These are phyloP conservation scores for Groenewaldozyma salmanticensis DNA, from an alignment of 805 yeast species.

Conservation along the genomic window DNA sequence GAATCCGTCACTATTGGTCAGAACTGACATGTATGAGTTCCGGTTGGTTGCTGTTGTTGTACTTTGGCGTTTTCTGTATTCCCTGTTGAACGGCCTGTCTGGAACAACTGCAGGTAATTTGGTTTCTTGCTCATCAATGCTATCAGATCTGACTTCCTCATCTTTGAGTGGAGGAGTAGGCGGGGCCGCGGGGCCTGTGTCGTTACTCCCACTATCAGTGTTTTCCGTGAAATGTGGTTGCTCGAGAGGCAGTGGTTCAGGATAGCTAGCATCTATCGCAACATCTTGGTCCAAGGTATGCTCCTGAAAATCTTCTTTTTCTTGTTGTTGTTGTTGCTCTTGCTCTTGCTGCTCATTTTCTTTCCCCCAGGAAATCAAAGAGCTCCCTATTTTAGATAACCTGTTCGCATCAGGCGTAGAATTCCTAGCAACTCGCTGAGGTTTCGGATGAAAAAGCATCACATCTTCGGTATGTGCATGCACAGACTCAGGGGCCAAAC, in stretches of 20 bases:
- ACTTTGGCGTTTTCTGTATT: not conserved
- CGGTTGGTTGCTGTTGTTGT: too few relatives aligned
- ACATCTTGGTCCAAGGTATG: too few relatives aligned
- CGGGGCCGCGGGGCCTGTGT: not conserved
- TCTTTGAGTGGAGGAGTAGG: not conserved
- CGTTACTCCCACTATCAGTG: not conserved
- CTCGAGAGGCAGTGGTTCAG: not conserved
- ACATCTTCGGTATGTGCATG: not conserved
- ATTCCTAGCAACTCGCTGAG: conserved; percentile 16
- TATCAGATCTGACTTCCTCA: not conserved
- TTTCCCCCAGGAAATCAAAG: too few relatives aligned
- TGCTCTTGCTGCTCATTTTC: too few relatives aligned
- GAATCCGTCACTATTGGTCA: not conserved
- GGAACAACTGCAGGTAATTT: not conserved
- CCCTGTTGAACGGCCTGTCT: not conserved
- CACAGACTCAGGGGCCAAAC: too few relatives aligned
- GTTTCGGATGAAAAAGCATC: conserved; percentile 17
- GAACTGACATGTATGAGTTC: not conserved
- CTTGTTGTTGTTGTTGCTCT: too few relatives aligned
- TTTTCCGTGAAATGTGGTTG: too few relatives aligned
- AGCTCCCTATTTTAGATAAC: too few relatives aligned
- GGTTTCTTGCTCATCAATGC: too few relatives aligned
- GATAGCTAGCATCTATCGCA: too few relatives aligned
- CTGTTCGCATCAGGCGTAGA: conserved; percentile 5
- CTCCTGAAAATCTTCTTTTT: too few relatives aligned